phyloP scores from a whole-genome alignment of 768 basidiomycete genomes.

The Rhizopogon sp. region DNA sequence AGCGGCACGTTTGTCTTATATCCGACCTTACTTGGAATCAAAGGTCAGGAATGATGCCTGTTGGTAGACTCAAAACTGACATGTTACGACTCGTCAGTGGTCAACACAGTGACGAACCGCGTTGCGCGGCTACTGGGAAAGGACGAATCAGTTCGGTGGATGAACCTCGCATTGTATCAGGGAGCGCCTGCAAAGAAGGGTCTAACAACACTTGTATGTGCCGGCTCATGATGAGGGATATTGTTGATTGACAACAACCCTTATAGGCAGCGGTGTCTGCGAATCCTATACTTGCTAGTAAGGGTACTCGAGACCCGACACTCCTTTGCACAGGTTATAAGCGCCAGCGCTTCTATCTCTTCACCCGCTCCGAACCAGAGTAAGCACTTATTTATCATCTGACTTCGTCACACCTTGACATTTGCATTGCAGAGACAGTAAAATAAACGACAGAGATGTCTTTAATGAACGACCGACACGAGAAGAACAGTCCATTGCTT shows the following conservation, averaged over 20 bases:
- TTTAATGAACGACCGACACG: conserved; percentile 98
- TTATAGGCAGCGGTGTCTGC: conserved; percentile 83
- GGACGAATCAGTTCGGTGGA: conserved; percentile 88
- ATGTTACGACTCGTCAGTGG: conserved; percentile 45
- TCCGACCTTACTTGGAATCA: conserved; percentile 90
- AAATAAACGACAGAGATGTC: conserved; percentile 87
- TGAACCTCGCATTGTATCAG: conserved; percentile 88
- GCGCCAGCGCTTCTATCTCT: conserved; percentile 89
- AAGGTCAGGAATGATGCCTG: conserved; percentile 50
- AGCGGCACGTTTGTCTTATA: conserved; percentile 93
- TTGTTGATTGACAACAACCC: conserved; percentile 2
- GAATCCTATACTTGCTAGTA: conserved; percentile 90
- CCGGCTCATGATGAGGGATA: not conserved
- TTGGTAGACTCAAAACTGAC: conserved; percentile 2
- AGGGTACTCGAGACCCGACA: conserved; percentile 81
- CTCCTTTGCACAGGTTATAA: conserved; percentile 93
- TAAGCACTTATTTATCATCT: conserved; percentile 35
- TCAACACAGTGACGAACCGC: conserved; percentile 92
- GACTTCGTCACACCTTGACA: not conserved
- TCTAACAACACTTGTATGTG: conserved; percentile 73
- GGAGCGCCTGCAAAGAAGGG: conserved; percentile 88
- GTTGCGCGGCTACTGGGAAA: conserved; percentile 86
- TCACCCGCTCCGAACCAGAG: conserved; percentile 89
- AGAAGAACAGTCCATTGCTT: conserved; percentile 88
- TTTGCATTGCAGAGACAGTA: conserved; percentile 58